A percentile compares a stretch with the other conserved stretches of the same genome.
Evolutionary conservation across 257 asterid species (phyloP).

Genomic region (Solanum gandarillasii): DNA sequence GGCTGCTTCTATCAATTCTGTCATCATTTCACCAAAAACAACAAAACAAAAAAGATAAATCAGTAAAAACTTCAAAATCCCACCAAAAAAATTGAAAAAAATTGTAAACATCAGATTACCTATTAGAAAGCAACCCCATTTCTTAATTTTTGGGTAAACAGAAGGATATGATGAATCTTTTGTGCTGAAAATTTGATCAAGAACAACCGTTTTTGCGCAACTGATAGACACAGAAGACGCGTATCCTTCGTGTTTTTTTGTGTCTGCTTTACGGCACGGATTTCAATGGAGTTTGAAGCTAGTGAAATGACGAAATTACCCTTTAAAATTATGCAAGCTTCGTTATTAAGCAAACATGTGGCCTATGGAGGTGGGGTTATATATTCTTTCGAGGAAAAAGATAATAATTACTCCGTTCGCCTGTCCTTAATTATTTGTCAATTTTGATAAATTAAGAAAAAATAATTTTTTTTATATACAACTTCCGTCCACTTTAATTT

Average conservation of each 20-base stretch:
- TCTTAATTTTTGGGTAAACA: background rate
- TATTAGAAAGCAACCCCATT: constrained; percentile 33
- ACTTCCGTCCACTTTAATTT: too few relatives aligned
- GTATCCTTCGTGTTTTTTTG: background rate
- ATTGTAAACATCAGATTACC: background rate
- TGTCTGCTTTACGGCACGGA: background rate
- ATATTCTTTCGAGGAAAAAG: background rate
- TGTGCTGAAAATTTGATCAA: background rate
- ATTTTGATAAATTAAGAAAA: too few relatives aligned
- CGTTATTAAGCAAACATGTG: background rate
- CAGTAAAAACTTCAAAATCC: background rate
- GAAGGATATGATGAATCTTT: background rate
- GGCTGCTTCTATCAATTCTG: constrained; percentile 58
- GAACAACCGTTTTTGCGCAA: background rate
- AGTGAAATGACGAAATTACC: background rate
- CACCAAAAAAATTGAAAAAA: background rate
- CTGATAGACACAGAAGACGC: background rate
- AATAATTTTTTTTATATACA: too few relatives aligned
- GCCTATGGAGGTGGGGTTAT: background rate
- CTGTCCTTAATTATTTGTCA: accelerated
- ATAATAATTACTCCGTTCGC: too few relatives aligned
- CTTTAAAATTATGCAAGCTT: background rate
- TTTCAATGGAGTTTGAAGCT: background rate
- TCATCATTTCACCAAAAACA: background rate
- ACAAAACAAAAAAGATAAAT: background rate